These are phyloP conservation scores for Hirschioporus abietinus DNA, from an alignment of 768 basidiomycete species.

Conservation along the genomic window DNA sequence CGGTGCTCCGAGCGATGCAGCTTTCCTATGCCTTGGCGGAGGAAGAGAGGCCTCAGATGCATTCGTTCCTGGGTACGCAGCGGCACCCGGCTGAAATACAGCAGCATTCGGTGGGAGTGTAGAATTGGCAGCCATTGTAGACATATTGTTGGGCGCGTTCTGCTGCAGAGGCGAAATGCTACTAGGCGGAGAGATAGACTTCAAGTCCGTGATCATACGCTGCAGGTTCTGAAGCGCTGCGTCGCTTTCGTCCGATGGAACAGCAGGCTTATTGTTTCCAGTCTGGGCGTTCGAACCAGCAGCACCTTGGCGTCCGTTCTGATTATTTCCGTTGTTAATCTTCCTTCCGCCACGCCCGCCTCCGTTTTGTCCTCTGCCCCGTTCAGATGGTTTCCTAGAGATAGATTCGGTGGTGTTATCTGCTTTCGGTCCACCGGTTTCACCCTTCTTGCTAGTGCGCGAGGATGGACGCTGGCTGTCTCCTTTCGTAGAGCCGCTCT, in stretches of 20 bases:
- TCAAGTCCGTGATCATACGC: slow-evolving; percentile 90
- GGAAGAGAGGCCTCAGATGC: slow-evolving; percentile 32
- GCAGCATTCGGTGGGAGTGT: slow-evolving; percentile 60
- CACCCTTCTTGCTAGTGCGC: slow-evolving; percentile 61
- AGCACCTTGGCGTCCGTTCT: slow-evolving; percentile 42
- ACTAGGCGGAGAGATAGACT: slow-evolving; percentile 70
- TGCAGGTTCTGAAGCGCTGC: slow-evolving; percentile 85
- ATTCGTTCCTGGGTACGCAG: slow-evolving; percentile 43
- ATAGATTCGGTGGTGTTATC: slow-evolving; percentile 53
- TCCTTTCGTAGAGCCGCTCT: slow-evolving; percentile 18
- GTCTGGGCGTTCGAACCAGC: slow-evolving; percentile 33
- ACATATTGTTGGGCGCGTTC: slow-evolving; percentile 30
- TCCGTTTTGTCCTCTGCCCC: slow-evolving; percentile 23
- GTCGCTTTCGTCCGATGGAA: slow-evolving; percentile 47
- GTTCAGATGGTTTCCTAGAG: slow-evolving; percentile 52
- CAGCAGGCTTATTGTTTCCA: slow-evolving; percentile 45
- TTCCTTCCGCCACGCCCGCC: slow-evolving; percentile 40
- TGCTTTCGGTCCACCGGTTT: slow-evolving; percentile 50
- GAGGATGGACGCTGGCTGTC: slow-evolving; percentile 57
- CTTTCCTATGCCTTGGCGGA: slow-evolving; percentile 72
- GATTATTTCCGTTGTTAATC: slow-evolving; percentile 49
- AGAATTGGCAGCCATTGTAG: slow-evolving; percentile 46
- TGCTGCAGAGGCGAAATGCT: slow-evolving; percentile 34
- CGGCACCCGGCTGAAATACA: slow-evolving; percentile 67
- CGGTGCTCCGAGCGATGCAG: slow-evolving; percentile 62